These are phyloP conservation scores for Paramecium caudatum DNA, from an alignment of 73 alveolate species.

Conservation along the genomic window DNA sequence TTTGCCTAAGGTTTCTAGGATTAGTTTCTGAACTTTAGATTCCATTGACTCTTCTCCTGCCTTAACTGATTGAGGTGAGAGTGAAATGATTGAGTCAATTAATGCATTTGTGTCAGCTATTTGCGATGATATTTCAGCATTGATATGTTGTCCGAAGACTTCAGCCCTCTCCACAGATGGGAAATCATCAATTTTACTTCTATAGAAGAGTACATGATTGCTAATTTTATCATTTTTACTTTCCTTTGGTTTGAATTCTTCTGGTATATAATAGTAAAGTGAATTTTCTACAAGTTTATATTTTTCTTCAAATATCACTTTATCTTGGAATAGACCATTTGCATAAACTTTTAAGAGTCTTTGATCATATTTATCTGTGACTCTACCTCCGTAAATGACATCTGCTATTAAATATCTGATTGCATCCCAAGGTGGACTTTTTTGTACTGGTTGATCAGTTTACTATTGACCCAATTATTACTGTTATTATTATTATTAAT, in stretches of 20 bases:
- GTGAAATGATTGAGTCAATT: conserved; percentile 90
- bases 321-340: conserved; percentile 86
- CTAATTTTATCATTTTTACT: conserved; percentile 71
- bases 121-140: conserved; percentile 77
- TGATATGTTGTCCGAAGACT: conserved; percentile 73
- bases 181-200: conserved; percentile 72
- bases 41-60: conserved; percentile 95
- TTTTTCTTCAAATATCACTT: conserved; percentile 85
- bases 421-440: conserved; percentile 76
- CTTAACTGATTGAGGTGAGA: conserved; percentile 91
- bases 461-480: conserved; percentile 36
- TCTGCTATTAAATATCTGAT: conserved; percentile 93
- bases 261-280: conserved; percentile 80
- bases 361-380: conserved; percentile 97
- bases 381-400: conserved; percentile 98
- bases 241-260: conserved; percentile 74
- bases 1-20: conserved; percentile 87
- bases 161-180: conserved; percentile 74
- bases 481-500: conserved; percentile 3
- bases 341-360: conserved; percentile 93
- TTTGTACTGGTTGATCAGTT: conserved; percentile 43
- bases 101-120: conserved; percentile 94
- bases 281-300: conserved; percentile 79
- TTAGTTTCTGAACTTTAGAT: conserved; percentile 87
- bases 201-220: conserved; percentile 57